These are phyloP conservation scores for Datisca glomerata DNA, from an alignment of 306 rosid genomes.

Conservation along the genomic window DNA sequence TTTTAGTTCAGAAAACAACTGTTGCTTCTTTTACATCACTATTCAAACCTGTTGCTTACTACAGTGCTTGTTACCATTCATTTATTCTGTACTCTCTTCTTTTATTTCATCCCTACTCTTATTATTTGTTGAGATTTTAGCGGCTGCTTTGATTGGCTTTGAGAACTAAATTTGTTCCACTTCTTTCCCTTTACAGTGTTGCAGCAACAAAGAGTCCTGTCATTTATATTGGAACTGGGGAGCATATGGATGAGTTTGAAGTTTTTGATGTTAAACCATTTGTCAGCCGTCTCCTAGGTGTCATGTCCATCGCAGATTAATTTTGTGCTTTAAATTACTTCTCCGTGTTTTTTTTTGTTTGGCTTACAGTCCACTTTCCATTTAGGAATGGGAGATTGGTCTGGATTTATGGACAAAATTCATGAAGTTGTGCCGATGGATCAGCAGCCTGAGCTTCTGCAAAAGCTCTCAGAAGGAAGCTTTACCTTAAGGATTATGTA, in stretches of 20 bases:
- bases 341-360: neutral
- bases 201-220: slow-evolving; percentile 92
- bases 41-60: neutral
- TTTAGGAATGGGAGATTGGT: slow-evolving; percentile 78
- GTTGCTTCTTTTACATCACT: neutral
- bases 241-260: slow-evolving; percentile 86
- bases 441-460: slow-evolving; percentile 76
- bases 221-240: slow-evolving; percentile 77
- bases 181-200: slow-evolving; percentile 33
- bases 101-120: neutral
- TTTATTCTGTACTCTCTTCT: neutral
- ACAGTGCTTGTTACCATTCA: neutral
- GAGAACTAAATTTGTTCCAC: slow-evolving; percentile 1
- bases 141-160: too few relatives aligned
- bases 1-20: too few relatives aligned
- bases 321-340: slow-evolving; percentile 4
- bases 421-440: slow-evolving; percentile 92
- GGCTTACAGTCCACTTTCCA: slow-evolving; percentile 9
- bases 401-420: slow-evolving; percentile 83
- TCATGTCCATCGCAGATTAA: slow-evolving; percentile 3
- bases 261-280: slow-evolving; percentile 76
- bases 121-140: neutral
- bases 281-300: slow-evolving; percentile 79
- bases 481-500: slow-evolving; percentile 83
- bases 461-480: slow-evolving; percentile 76